These are phyloP conservation scores for Aureobasidium zeae DNA, from an alignment of 2,329 filamentous ascomycete genomes.

Conservation along the genomic window DNA sequence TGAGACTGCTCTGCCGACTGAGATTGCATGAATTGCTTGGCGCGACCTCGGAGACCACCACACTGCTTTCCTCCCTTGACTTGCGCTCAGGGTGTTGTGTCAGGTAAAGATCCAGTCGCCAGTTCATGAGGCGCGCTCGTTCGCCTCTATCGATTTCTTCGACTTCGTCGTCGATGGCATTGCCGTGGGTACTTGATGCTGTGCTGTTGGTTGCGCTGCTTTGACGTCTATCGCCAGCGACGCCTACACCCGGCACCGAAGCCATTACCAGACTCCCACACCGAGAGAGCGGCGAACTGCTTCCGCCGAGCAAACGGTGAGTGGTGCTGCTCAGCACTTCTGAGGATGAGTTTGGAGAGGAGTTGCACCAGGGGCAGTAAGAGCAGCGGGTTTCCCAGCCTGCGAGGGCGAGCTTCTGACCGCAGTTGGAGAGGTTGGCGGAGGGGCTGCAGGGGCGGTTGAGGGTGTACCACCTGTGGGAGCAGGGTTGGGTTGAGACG, in stretches of 20 bases:
- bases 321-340: slow-evolving; percentile 33
- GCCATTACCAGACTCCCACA: slow-evolving; percentile 19
- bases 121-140: slow-evolving; percentile 28
- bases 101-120: slow-evolving; percentile 28
- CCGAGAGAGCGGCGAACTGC: slow-evolving; percentile 30
- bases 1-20: slow-evolving; percentile 4
- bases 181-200: slow-evolving; percentile 20
- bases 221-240: slow-evolving; percentile 18
- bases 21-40: too few relatives aligned
- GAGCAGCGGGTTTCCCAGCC: slow-evolving; percentile 43
- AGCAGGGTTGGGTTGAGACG: slow-evolving; percentile 38
- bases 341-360: slow-evolving; percentile 15
- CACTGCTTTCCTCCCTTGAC: slow-evolving; percentile 17
- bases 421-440: slow-evolving; percentile 40
- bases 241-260: slow-evolving; percentile 20
- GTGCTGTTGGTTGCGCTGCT: slow-evolving; percentile 19
- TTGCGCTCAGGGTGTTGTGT: slow-evolving; percentile 24
- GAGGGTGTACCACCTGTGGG: slow-evolving; percentile 43
- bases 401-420: slow-evolving; percentile 36
- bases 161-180: slow-evolving; percentile 12
- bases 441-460: slow-evolving; percentile 35
- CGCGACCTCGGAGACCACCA: too few relatives aligned
- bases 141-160: slow-evolving; percentile 24
- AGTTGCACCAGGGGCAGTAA: slow-evolving; percentile 39
- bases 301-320: slow-evolving; percentile 40